Evolutionary conservation across 2,329 filamentous ascomycete species (phyloP).

Genomic region (Byssoonygena ceratinophila): DNA sequence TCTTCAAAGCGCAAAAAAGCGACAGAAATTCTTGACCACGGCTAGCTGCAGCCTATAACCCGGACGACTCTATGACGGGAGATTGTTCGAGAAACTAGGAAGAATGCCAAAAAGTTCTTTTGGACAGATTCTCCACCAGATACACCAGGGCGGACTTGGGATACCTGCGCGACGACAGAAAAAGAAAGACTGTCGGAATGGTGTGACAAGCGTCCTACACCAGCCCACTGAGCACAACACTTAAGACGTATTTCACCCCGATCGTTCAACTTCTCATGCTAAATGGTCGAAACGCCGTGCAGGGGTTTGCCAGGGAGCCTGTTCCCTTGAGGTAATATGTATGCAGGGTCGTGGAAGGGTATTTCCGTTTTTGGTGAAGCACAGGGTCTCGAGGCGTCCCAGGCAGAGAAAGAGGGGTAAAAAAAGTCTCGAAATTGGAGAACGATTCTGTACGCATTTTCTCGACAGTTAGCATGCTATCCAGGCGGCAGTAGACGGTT

Average conservation of each 20-base stretch:
- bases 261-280: background rate
- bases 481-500: background rate
- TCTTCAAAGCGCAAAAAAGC: background rate
- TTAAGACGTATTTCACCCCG: background rate
- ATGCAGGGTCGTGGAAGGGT: background rate
- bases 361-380: conserved; percentile 5
- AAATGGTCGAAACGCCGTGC: background rate
- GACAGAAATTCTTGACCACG: background rate
- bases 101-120: background rate
- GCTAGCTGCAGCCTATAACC: background rate
- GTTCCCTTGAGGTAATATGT: background rate
- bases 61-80: background rate
- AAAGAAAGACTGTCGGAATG: conserved; percentile 2
- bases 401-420: background rate
- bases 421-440: background rate
- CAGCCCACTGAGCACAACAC: conserved; percentile 2
- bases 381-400: background rate
- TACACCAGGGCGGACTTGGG: background rate
- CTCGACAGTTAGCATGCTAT: conserved; percentile 7
- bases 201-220: conserved; percentile 10
- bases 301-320: background rate
- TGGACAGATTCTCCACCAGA: background rate
- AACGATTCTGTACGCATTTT: background rate
- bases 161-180: background rate
- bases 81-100: background rate